Evolutionary conservation across 2,329 filamentous ascomycete species (phyloP), one percentile per base, ranked within the genome.

Genomic region (Fusarium musae): DNA sequence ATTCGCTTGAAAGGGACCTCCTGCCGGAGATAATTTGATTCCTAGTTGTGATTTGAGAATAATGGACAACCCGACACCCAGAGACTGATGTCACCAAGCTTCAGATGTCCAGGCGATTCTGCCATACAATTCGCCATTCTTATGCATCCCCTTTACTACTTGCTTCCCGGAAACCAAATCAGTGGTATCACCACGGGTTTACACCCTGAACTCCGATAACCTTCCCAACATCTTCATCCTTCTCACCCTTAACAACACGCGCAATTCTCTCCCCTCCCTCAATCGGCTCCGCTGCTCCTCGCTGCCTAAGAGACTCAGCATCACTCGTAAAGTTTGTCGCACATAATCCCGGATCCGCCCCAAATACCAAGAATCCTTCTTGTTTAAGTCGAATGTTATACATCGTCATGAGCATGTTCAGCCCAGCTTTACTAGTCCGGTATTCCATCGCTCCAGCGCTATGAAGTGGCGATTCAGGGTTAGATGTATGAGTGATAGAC

Each of bases 381-480:
- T 47, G 4, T 1, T 34, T 42, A 1, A 70, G 66, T 5, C 67
- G 59, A 12, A 34, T 44, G 3, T 46, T 26, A 5, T 70, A 70
- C 32, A 66, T 59, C 0, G 42, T 1, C 66, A 70, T 70, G 0
- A 70, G 49, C 67, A 70, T 70, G 12, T 70, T 70, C 34, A 70
- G 15, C 0, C 66, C 67, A 19, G 67, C 67, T 5, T 70, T 70
- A 6, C 67, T 46, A 6, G 59, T 19, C 7, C 67, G 53, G 16
- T 70, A 70, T 43, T 70, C 66, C 1, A 11, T 21, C 1, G 44
- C 67, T 10, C 23, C 9, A 1, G 37, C 37, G 15, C 6, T 44
- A 39, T 65, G 42, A 7, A 59, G 52, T 2, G 53, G 66, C 0
- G 66, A 70, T 16, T 42, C 32, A 0, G 59, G 47, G 10, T 70